Evolutionary conservation across 352 stramenopile species (phyloP), one percentile per base, ranked within the genome.

Genomic region (Globisporangium recalcitrans): DNA sequence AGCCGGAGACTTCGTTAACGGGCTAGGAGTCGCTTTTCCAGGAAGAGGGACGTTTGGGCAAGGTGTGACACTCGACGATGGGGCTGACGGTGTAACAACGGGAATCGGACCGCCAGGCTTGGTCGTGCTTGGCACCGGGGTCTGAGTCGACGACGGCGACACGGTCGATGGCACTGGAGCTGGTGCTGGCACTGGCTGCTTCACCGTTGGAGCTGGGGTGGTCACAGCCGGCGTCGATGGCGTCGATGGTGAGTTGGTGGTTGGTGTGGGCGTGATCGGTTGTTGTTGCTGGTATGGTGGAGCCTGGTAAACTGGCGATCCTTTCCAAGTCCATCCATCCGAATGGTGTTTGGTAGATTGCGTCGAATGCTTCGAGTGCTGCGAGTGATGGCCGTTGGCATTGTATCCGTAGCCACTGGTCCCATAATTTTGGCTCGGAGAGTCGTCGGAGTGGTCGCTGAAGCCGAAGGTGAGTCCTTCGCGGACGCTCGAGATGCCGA

Each of bases 401-500:
- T n/a, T n/a, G n/a, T n/a, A n/a, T n/a, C n/a, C n/a, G n/a, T n/a
- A n/a, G n/a, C n/a, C n/a, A n/a, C n/a, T n/a, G n/a, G n/a, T 38
- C 13, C 26, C 48, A 9, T 55, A 38, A 19, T 9, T 55, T n/a
- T 53, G 47, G 13, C 8, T 24, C 8, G 52, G 21, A 16, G n/a
- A 7, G 52, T 24, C 46, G 9, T 34, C 22, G 11, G 14, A 36
- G 32, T 11, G 4, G 21, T 58, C 24, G 22, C 14, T 13, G 24
- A 58, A 49, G 21, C 52, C 13, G 16, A 34, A 29, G 13, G 52
- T 22, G 24, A 58, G 52, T 1, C 52, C 32, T 8, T 58, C 32
- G 21, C 32, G 52, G 21, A 58, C 24, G 10, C 52, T 58, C 4
- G 52, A 16, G 52, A 58, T 16, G 36, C 52, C 14, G 5, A 58